Evolutionary conservation across 768 basidiomycete genomes (phyloP).

Genomic region (Lactarius akahatsu): DNA sequence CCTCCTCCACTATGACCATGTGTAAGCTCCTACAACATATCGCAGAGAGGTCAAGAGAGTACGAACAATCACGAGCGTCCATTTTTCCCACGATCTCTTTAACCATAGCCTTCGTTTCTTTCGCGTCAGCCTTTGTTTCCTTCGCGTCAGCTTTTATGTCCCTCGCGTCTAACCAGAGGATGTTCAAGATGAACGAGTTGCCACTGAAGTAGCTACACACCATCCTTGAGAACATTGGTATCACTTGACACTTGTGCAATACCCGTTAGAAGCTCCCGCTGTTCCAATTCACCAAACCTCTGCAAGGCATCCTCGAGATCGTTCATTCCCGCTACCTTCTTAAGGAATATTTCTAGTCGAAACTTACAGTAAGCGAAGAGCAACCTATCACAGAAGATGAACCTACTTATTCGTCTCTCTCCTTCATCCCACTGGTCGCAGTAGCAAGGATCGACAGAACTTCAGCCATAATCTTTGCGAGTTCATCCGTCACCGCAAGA

Average conservation of each 20-base stretch:
- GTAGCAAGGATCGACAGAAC: too few species aligned
- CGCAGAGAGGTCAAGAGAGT: neutral
- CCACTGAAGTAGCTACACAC: neutral
- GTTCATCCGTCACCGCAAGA: too few species aligned
- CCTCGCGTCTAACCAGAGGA: neutral
- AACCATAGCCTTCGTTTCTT: neutral
- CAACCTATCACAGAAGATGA: neutral
- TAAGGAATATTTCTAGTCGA: neutral
- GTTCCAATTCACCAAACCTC: neutral
- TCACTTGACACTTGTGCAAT: neutral
- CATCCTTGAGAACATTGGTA: neutral
- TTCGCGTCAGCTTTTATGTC: neutral
- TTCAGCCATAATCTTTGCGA: too few species aligned
- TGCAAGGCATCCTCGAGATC: neutral
- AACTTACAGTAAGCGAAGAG: neutral
- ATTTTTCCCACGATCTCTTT: neutral
- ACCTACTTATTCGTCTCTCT: neutral
- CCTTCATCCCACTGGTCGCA: neutral
- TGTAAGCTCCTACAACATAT: neutral
- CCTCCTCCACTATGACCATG: neutral
- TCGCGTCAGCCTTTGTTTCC: neutral
- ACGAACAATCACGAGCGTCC: neutral
- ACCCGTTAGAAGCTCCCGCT: neutral
- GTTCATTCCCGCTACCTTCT: neutral
- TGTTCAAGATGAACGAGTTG: neutral